These are phyloP conservation scores for Colletotrichum coccodes DNA, from an alignment of 2,329 filamentous ascomycete species.

Conservation along the genomic window DNA sequence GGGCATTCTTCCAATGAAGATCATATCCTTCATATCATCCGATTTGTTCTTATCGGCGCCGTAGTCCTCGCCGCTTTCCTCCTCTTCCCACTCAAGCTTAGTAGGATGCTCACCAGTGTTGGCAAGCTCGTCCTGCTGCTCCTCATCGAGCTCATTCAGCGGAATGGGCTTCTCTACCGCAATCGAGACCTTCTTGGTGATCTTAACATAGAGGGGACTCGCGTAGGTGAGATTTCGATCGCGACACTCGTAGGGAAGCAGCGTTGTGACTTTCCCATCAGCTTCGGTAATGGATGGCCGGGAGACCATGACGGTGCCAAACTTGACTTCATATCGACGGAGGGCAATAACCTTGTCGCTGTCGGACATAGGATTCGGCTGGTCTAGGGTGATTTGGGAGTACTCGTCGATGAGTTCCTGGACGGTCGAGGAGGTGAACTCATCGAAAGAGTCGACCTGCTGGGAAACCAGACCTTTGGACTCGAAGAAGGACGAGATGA, in stretches of 20 bases:
- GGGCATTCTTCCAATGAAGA: conserved; percentile 95
- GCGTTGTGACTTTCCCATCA: conserved; percentile 85
- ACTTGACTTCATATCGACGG: conserved; percentile 94
- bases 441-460: conserved; percentile 97
- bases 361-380: conserved; percentile 81
- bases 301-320: conserved; percentile 89
- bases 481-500: conserved; percentile 97
- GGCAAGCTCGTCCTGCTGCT: conserved; percentile 65
- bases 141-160: conserved; percentile 74
- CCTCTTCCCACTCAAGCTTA: conserved; percentile 69
- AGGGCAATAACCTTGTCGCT: conserved; percentile 85
- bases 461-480: conserved; percentile 95
- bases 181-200: conserved; percentile 85
- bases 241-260: conserved; percentile 94
- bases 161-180: conserved; percentile 80
- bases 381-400: conserved; percentile 90
- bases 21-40: conserved; percentile 72
- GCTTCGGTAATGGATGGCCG: conserved; percentile 93
- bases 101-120: conserved; percentile 68
- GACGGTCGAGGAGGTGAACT: conserved; percentile 94
- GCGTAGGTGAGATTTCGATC: conserved; percentile 96
- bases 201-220: conserved; percentile 88
- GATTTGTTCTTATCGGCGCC: conserved; percentile 62
- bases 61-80: conserved; percentile 61
- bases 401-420: conserved; percentile 95